These are phyloP conservation scores for Carallia pectinifolia DNA, from an alignment of 345 rosid species.

Conservation along the genomic window DNA sequence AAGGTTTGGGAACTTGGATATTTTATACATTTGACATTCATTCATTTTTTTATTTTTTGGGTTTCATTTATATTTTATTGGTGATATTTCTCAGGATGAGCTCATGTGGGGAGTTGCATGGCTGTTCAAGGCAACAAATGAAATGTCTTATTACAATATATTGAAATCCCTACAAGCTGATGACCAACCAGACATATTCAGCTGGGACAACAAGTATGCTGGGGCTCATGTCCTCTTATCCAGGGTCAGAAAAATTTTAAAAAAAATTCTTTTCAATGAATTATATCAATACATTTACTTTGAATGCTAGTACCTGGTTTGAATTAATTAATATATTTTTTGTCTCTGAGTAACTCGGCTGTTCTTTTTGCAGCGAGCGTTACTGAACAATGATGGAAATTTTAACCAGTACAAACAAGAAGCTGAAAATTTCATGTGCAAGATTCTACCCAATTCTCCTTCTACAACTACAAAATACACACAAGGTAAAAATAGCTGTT, in stretches of 20 bases:
- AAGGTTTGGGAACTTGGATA: not conserved
- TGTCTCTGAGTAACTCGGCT: too few species aligned
- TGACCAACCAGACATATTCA: constrained; percentile 76
- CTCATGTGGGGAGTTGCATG: constrained; percentile 88
- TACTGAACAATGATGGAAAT: constrained; percentile 55
- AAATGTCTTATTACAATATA: constrained; percentile 54
- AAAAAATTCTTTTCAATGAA: not conserved
- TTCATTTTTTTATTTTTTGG: too few species aligned
- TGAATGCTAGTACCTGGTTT: not conserved
- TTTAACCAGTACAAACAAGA: constrained; percentile 58
- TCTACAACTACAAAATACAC: constrained; percentile 74
- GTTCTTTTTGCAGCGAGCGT: constrained; percentile 44
- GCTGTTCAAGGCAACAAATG: constrained; percentile 73
- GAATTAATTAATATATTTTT: too few species aligned
- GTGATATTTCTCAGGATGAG: constrained; percentile 55
- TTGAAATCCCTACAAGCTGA: constrained; percentile 66
- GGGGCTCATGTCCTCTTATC: constrained; percentile 84
- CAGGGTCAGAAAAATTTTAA: constrained; percentile 47
- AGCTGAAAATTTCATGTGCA: constrained; percentile 85
- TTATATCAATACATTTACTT: not conserved
- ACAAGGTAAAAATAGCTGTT: constrained; percentile 47
- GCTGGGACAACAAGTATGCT: constrained; percentile 94
- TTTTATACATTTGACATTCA: too few species aligned
- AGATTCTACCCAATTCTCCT: constrained; percentile 79
- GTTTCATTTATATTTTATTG: too few species aligned